Percentiles rank a stretch among this genome's conserved stretches.
These are phyloP conservation scores for Phaffomyces antillensis DNA, from an alignment of 805 yeast species.

Conservation along the genomic window DNA sequence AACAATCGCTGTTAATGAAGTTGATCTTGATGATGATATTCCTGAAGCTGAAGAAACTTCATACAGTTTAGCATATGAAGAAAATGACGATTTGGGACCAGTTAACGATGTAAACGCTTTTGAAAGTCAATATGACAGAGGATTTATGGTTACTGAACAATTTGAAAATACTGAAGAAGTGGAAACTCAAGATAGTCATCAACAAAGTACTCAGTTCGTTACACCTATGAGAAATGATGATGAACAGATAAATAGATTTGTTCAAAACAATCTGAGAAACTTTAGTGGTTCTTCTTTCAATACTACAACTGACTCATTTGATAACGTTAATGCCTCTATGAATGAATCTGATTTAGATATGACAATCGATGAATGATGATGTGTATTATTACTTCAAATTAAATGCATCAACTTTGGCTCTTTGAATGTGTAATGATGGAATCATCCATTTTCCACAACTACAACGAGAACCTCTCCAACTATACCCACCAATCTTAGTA, in stretches of 20 bases:
- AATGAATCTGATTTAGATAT: constrained; percentile 36
- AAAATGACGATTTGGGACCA: constrained; percentile 25
- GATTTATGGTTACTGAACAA: constrained; percentile 21
- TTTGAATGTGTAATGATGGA: constrained; percentile 80
- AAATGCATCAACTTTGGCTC: constrained; percentile 69
- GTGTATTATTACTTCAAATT: constrained; percentile 6
- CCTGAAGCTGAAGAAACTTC: constrained; percentile 34
- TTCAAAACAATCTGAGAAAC: constrained; percentile 2
- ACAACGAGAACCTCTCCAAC: constrained; percentile 93
- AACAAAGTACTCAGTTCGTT: constrained; percentile 7
- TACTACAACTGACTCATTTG: constrained; percentile 9
- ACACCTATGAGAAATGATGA: constrained; percentile 9
- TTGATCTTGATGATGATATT: constrained; percentile 37
- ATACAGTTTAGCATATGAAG: constrained; percentile 28
- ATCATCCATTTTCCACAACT: constrained; percentile 94
- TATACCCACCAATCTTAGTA: constrained; percentile 82
- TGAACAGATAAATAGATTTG: constrained; percentile 1
- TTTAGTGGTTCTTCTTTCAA: constrained; percentile 5
- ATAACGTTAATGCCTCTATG: constrained; percentile 20
- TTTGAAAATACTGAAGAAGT: constrained; percentile 13
- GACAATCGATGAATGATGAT: constrained; percentile 32
- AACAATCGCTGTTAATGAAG: constrained; percentile 5
- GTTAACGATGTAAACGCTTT: constrained; percentile 12
- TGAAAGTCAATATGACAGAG: constrained; percentile 22
- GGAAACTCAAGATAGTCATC: background rate